A percentile compares a stretch with the other conserved stretches of the same genome.
Evolutionary conservation across 2,329 filamentous ascomycete genomes (phyloP).

Genomic region (Fusarium secorum): DNA sequence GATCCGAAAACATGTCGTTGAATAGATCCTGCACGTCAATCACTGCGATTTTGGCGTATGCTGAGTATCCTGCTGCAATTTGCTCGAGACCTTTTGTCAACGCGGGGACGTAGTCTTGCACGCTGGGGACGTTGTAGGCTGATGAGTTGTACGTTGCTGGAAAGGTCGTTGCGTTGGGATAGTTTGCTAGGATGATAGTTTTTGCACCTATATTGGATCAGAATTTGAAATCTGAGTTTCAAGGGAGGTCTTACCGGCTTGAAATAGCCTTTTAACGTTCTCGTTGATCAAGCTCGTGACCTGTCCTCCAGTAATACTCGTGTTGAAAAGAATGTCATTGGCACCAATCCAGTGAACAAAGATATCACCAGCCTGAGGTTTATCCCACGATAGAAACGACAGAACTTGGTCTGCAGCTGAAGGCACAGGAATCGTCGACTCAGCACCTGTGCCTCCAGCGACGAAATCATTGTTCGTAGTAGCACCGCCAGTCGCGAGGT

Average conservation of each 20-base stretch:
- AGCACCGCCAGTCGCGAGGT: constrained; percentile 22
- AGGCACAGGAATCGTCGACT: constrained; percentile 18
- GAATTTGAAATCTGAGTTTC: fast-evolving
- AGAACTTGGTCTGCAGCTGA: constrained; percentile 16
- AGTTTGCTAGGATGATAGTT: constrained; percentile 18
- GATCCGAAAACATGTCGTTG: neutral
- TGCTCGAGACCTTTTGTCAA: constrained; percentile 1
- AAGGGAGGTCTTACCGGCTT: neutral
- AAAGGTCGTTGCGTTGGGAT: constrained; percentile 3
- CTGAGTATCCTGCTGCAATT: constrained; percentile 11
- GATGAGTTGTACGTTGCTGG: constrained; percentile 23
- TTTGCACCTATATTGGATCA: neutral
- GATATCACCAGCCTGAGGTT: neutral
- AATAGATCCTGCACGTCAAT: constrained; percentile 6
- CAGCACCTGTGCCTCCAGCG: constrained; percentile 17
- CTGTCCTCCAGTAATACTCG: constrained; percentile 16
- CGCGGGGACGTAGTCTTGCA: neutral
- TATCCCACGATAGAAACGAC: constrained; percentile 7
- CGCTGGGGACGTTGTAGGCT: constrained; percentile 2
- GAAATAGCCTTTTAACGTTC: constrained; percentile 4
- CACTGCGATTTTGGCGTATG: neutral
- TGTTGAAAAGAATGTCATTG: constrained; percentile 29
- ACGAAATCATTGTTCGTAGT: constrained; percentile 23
- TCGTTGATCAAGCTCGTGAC: constrained; percentile 13
- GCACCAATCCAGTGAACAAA: constrained; percentile 30